These are phyloP conservation scores for Vitis cinerea DNA, from an alignment of 164 flowering plant species.

Conservation along the genomic window DNA sequence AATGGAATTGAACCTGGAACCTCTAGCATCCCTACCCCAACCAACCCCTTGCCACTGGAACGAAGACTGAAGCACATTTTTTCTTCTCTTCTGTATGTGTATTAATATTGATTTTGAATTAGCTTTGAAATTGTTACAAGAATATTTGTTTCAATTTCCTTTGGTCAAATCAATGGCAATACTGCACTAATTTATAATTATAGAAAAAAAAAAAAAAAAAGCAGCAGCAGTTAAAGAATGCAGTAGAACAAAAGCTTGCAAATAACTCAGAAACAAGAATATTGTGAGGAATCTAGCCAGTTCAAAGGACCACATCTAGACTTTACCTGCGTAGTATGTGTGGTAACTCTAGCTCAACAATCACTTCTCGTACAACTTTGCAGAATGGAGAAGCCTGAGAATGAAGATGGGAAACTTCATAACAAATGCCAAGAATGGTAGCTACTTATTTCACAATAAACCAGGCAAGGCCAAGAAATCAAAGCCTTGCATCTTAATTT, in stretches of 20 bases:
- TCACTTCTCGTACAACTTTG: conserved; percentile 90
- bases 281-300: not conserved
- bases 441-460: not conserved
- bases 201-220: not conserved
- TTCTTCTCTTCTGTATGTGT: no score
- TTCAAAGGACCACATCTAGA: not conserved
- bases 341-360: conserved; percentile 93
- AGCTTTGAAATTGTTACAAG: no score
- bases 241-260: not conserved
- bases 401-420: conserved; percentile 3
- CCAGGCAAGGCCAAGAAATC: not conserved
- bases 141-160: no score
- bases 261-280: not conserved
- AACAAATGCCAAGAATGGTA: not conserved
- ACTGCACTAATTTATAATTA: no score
- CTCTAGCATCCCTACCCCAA: no score
- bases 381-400: conserved; percentile 93
- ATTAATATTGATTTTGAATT: no score
- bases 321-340: conserved; percentile 71
- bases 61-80: no score
- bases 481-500: not conserved
- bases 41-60: no score
- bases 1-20: no score
- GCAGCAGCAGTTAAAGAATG: not conserved
- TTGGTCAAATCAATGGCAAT: no score